These are phyloP conservation scores for Daldinia childiae DNA, from an alignment of 495 filamentous ascomycete genomes.

Conservation along the genomic window DNA sequence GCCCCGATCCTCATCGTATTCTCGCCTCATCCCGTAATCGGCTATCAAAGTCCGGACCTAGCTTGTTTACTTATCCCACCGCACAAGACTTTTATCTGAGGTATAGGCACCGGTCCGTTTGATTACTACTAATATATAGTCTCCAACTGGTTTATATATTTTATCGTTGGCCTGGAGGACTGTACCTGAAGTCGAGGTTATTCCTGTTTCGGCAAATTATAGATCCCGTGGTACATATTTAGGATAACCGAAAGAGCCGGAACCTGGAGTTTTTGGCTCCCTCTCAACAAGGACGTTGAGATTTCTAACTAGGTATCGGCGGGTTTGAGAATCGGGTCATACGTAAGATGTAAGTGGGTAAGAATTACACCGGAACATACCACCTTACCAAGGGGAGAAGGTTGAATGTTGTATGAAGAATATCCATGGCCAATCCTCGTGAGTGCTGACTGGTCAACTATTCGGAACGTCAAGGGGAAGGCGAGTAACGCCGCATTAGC, in stretches of 20 bases:
- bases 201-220: slow-evolving; percentile 37
- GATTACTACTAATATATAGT: slow-evolving; percentile 19
- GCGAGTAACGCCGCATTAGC: slow-evolving; percentile 34
- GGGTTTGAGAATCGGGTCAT: slow-evolving; percentile 11
- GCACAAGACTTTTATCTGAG: slow-evolving; percentile 15
- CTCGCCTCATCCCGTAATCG: slow-evolving; percentile 8
- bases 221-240: slow-evolving; percentile 38
- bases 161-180: slow-evolving; percentile 12
- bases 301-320: slow-evolving; percentile 15
- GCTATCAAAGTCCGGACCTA: slow-evolving; percentile 9
- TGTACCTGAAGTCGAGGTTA: slow-evolving; percentile 34
- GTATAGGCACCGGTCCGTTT: slow-evolving; percentile 16
- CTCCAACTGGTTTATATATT: slow-evolving; percentile 11
- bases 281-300: slow-evolving; percentile 4
- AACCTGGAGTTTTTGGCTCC: slow-evolving; percentile 11
- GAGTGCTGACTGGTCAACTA: slow-evolving; percentile 8
- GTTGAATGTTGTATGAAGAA: slow-evolving; percentile 23
- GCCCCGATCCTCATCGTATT: slow-evolving; percentile 4
- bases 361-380: slow-evolving; percentile 24
- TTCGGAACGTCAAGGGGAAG: slow-evolving; percentile 14
- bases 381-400: slow-evolving; percentile 31
- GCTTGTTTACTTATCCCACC: slow-evolving; percentile 24
- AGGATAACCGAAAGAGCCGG: slow-evolving; percentile 34
- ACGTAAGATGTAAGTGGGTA: slow-evolving; percentile 30
- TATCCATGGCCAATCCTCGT: slow-evolving; percentile 16